Conservation (phyloP, 2,329 filamentous ascomycete genomes). For the Graphilbum fragrans region DNA sequence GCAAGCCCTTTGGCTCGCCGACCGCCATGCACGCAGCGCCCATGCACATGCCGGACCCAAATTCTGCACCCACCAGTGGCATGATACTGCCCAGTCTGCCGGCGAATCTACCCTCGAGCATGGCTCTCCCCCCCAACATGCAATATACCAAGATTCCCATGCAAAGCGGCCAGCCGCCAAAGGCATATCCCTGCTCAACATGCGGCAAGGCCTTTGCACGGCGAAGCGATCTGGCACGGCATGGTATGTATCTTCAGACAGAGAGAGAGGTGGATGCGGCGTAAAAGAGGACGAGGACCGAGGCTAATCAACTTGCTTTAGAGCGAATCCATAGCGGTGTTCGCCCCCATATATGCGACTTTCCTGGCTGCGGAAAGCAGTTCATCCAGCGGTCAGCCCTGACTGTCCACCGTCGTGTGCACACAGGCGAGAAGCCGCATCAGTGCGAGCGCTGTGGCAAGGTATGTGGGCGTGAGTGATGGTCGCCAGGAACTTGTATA, state of each 20-base stretch:
- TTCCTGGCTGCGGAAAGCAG: constrained; percentile 78
- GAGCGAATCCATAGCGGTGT: constrained; percentile 92
- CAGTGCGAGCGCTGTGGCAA: constrained; percentile 96
- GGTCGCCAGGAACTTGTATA: not conserved
- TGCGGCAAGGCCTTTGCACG: constrained; percentile 88
- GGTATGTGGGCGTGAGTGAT: no score
- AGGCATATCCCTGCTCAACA: constrained; percentile 80
- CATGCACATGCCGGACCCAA: constrained; percentile 31
- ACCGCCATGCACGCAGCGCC: constrained; percentile 30
- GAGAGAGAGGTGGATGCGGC: no score
- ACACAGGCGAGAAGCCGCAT: constrained; percentile 96
- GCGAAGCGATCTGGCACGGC: constrained; percentile 84
- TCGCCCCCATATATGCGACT: constrained; percentile 86
- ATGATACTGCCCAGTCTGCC: constrained; percentile 32
- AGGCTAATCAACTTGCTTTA: constrained; percentile 20
- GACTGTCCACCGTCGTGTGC: constrained; percentile 89
- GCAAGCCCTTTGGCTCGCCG: constrained; percentile 39
- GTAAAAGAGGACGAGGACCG: no score
- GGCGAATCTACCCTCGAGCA: constrained; percentile 13
- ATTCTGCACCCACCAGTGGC: constrained; percentile 21
- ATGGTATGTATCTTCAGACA: constrained; percentile 48
- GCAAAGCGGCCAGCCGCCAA: constrained; percentile 15
- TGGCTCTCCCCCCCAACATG: constrained; percentile 16
- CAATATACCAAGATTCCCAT: constrained; percentile 10
- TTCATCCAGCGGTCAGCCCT: constrained; percentile 95